phyloP scores from a whole-genome alignment of 2,329 filamentous ascomycete species.

The Bipolaris victoriae region DNA sequence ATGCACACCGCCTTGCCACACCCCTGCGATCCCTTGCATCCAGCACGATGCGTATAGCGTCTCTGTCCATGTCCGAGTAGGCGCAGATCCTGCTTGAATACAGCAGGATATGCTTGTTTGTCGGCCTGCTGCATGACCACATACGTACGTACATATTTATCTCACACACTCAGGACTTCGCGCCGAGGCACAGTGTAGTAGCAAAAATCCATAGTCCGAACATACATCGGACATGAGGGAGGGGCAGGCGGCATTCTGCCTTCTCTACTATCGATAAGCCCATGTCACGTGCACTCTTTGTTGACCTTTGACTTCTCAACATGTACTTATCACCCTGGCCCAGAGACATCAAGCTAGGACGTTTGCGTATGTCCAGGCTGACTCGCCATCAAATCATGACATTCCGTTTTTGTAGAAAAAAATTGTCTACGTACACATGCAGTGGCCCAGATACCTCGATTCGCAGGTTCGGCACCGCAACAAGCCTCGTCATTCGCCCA shows the following conservation, averaged over 20 bases:
- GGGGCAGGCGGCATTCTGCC: no score
- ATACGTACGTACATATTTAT: no score
- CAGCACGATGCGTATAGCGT: not conserved
- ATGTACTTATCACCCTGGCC: no score
- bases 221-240: no score
- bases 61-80: not conserved
- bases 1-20: slow-evolving; percentile 18
- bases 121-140: no score
- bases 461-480: slow-evolving; percentile 5
- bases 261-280: no score
- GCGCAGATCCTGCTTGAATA: slow-evolving; percentile 2
- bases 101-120: not conserved
- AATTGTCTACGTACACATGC: not conserved
- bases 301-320: not conserved
- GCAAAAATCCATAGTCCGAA: no score
- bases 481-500: slow-evolving; percentile 13
- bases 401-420: no score
- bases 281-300: not conserved
- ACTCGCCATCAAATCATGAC: no score
- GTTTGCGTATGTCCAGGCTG: no score
- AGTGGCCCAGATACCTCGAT: not conserved
- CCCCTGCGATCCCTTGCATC: slow-evolving; percentile 9
- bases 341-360: no score
- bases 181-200: not conserved
- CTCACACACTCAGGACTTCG: not conserved